phyloP scores from a whole-genome alignment of 257 asterid species.

The Ligustrum vulgare region DNA sequence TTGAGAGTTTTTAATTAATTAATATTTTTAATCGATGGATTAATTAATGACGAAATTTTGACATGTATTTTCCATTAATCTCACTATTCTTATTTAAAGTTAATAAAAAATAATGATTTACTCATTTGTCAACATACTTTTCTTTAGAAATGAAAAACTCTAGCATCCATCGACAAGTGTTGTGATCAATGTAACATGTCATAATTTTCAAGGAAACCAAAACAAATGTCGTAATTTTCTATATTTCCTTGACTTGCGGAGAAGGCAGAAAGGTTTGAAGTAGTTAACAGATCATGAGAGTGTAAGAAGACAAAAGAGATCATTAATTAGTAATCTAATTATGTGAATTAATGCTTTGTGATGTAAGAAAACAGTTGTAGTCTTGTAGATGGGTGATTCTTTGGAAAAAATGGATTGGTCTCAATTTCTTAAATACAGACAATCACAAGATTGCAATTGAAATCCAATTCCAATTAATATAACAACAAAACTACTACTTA shows the following conservation, averaged over 20 bases:
- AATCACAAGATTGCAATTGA: slow-evolving; percentile 18
- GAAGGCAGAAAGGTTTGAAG: slow-evolving; percentile 27
- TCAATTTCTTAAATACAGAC: slow-evolving; percentile 24
- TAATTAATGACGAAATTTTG: too few species aligned
- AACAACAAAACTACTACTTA: slow-evolving; percentile 14
- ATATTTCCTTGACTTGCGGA: slow-evolving; percentile 20
- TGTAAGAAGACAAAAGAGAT: slow-evolving; percentile 22
- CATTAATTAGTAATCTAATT: slow-evolving; percentile 16
- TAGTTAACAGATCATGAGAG: slow-evolving; percentile 19
- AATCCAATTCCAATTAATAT: slow-evolving; percentile 9
- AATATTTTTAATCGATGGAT: too few species aligned
- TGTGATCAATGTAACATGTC: neutral
- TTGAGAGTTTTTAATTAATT: too few species aligned
- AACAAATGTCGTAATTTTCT: neutral
- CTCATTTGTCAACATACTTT: neutral
- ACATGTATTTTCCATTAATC: too few species aligned
- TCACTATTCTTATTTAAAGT: too few species aligned
- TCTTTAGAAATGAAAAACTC: neutral
- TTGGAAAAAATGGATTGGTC: slow-evolving; percentile 7
- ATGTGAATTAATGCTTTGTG: slow-evolving; percentile 33
- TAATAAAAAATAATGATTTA: too few species aligned
- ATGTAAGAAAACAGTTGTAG: slow-evolving; percentile 20
- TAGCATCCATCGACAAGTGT: neutral
- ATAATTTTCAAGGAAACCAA: too few species aligned
- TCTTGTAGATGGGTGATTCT: slow-evolving; percentile 18